A percentile compares a stretch with the other conserved stretches of the same genome.
phyloP scores from a whole-genome alignment of 2,329 filamentous ascomycete genomes.

The Tothia fuscella region DNA sequence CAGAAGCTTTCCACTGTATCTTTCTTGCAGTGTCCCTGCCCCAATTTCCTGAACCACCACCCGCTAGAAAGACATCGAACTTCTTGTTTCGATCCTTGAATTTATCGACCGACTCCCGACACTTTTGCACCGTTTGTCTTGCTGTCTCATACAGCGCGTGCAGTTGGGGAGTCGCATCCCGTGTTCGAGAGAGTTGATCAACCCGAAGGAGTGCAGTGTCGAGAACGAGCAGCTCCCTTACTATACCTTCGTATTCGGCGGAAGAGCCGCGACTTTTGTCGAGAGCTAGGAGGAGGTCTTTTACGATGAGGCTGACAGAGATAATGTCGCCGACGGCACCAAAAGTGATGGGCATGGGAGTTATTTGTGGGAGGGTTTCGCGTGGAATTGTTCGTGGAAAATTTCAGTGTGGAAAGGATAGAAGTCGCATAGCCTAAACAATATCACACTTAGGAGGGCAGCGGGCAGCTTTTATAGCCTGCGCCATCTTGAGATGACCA shows the following conservation, averaged over 20 bases:
- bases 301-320: conserved; percentile 4
- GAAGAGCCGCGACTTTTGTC: neutral
- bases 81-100: neutral
- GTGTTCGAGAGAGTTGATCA: neutral
- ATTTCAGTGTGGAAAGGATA: no score
- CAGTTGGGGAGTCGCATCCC: neutral
- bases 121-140: neutral
- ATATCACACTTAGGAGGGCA: no score
- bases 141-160: neutral
- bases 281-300: conserved; percentile 1
- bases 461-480: no score
- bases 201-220: neutral
- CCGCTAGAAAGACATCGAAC: neutral
- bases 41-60: neutral
- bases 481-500: no score
- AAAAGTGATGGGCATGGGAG: conserved; percentile 4
- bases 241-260: neutral
- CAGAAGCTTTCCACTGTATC: neutral
- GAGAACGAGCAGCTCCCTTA: neutral
- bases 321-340: conserved; percentile 9
- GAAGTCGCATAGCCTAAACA: no score
- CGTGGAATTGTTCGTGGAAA: no score
- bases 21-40: neutral
- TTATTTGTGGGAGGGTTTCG: no score
- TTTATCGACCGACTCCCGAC: neutral